Percentiles rank a stretch among this genome's conserved stretches.
Evolutionary conservation across 441 rosid genomes (phyloP).

Genomic region (Erodium texanum): DNA sequence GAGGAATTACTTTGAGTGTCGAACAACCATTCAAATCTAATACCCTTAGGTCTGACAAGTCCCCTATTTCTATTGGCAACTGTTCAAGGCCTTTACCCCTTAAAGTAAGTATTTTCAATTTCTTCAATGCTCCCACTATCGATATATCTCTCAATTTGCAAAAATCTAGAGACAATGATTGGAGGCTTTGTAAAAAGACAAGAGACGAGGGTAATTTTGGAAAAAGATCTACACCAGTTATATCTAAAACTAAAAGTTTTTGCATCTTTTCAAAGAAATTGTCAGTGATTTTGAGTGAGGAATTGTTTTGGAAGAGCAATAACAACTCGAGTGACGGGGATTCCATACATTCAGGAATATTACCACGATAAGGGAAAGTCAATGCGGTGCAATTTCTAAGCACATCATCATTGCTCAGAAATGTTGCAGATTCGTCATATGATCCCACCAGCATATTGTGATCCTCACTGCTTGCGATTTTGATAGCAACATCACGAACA

Average conservation of each 20-base stretch:
- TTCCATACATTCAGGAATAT: background rate
- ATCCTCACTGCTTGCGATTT: background rate
- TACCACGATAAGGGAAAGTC: background rate
- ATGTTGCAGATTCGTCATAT: too few relatives aligned
- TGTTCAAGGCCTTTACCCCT: background rate
- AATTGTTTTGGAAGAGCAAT: background rate
- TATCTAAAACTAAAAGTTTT: background rate
- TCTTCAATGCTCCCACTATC: constrained; percentile 2
- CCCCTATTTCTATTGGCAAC: constrained; percentile 14
- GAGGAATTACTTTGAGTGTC: constrained; percentile 7
- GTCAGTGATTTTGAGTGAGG: background rate
- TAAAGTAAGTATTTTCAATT: constrained; percentile 1
- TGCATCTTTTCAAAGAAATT: background rate
- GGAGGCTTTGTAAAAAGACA: background rate
- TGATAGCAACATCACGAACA: background rate
- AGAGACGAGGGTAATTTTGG: constrained; percentile 3
- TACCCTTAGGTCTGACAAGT: constrained; percentile 7
- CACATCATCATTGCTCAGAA: background rate
- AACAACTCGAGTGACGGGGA: background rate
- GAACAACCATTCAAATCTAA: constrained; percentile 13
- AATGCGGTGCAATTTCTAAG: background rate
- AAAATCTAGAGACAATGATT: background rate
- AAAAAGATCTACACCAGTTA: background rate
- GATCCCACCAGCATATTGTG: background rate
- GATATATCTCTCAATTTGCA: background rate